Evolutionary conservation across 1,284 basidiomycete species (phyloP).

Genomic region (Ganoderma leucocontextum): DNA sequence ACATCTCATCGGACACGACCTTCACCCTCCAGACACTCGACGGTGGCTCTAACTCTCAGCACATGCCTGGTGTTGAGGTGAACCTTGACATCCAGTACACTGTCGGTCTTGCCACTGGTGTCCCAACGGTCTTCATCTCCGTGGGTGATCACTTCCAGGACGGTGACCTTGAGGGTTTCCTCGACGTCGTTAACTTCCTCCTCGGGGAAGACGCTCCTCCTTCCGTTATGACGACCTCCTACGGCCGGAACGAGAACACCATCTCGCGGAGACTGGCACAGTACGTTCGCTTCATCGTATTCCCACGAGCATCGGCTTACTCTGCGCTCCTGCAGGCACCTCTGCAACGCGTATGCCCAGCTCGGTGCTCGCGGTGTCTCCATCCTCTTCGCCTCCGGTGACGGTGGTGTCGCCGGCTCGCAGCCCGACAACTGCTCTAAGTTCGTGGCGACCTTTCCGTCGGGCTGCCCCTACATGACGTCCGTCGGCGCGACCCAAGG

Average conservation of each 20-base stretch:
- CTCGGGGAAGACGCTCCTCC: conserved; percentile 51
- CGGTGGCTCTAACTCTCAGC: conserved; percentile 49
- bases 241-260: conserved; percentile 38
- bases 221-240: conserved; percentile 57
- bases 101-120: conserved; percentile 51
- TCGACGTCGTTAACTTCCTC: conserved; percentile 39
- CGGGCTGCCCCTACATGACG: conserved; percentile 64
- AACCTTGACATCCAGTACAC: conserved; percentile 74
- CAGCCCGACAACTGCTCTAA: conserved; percentile 53
- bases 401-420: conserved; percentile 69
- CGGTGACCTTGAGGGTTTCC: conserved; percentile 34
- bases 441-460: conserved; percentile 78
- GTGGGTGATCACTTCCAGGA: conserved; percentile 46
- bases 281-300: conserved; percentile 51
- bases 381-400: conserved; percentile 74
- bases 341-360: conserved; percentile 69
- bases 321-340: conserved; percentile 26
- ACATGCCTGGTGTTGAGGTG: conserved; percentile 52
- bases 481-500: conserved; percentile 64
- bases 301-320: background rate
- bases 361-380: conserved; percentile 68
- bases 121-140: conserved; percentile 48
- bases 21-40: conserved; percentile 55
- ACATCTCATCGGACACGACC: conserved; percentile 43
- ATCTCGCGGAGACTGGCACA: conserved; percentile 54